These are phyloP conservation scores for Trichoderma hamatum DNA, from an alignment of 2,329 filamentous ascomycete species.

Conservation along the genomic window DNA sequence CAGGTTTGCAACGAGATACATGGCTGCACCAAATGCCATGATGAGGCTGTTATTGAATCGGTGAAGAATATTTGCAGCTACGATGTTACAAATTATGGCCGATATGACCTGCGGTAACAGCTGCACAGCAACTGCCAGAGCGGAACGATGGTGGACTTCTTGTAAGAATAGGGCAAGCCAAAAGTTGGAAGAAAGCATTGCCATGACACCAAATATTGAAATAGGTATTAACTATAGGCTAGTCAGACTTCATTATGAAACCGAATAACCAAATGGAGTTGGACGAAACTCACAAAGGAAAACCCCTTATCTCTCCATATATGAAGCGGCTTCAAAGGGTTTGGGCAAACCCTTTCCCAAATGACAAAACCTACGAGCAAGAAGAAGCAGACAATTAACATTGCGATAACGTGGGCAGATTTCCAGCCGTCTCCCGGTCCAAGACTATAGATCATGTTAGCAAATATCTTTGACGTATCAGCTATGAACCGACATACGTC, in stretches of 20 bases:
- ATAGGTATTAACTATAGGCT: not conserved
- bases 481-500: not conserved
- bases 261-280: not conserved
- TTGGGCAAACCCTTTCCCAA: not conserved
- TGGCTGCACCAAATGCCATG: not conserved
- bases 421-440: conserved; percentile 3
- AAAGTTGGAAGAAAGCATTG: conserved; percentile 14
- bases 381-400: not conserved
- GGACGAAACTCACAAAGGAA: not conserved
- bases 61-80: not conserved
- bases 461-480: not conserved
- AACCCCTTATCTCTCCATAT: not conserved
- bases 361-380: not conserved
- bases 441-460: not conserved
- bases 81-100: not conserved
- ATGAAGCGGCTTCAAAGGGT: not conserved
- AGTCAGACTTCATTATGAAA: not conserved
- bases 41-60: not conserved
- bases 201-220: conserved; percentile 9
- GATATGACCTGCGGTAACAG: conserved; percentile 3
- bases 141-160: not conserved
- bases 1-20: not conserved
- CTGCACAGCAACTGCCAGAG: not conserved
- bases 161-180: conserved; percentile 12
- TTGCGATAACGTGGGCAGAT: not conserved